Base-by-base conservation (phyloP, 2,329 filamentous ascomycete genomes). In the Curvularia lunata region DNA sequence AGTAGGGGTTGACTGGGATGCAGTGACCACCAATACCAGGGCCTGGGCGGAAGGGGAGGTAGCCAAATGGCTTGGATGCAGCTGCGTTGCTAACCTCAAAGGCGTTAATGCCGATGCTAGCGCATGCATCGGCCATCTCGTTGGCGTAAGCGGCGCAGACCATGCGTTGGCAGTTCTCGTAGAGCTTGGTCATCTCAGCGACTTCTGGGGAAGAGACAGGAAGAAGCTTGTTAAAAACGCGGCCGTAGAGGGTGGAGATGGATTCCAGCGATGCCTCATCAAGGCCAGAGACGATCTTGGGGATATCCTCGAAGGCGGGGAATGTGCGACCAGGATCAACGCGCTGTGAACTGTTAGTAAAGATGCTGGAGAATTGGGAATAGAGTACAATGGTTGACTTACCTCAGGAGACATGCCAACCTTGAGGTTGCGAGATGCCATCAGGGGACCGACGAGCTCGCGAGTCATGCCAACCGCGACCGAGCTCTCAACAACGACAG, bases 101-200 rank as follows among this genome's bases (percentile, higher is more conserved):
- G 0, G 82, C 78, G 54, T 85, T 78, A 48, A 85, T 83, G 27
- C 67, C 75, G 54, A 80, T 78, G 0, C 69, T 57, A 10, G 67
- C 50, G 56, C 82, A 84, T 6, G 83, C 82, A 62, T 85, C 82
- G 1, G 82, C 82, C 81, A 85, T 84, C 58, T 85, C 83, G 65
- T 85, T 85, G 58, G 79, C 82, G 55, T 82, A 85, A 1, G 83
- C 82, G 37, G 84, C 83, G 68, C 78, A 79, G 9, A 85, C 73
- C 82, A 85, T 84, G 3, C 83, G 78, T 65, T 85, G 82, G 65
- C 83, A 86, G 68, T 85, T 86, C 61, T 85, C 83, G 66, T 84
- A 85, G 8, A 85, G 73, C 73, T 85, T 85, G 60, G 80, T 84
- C 82, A 85, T 84, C 70, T 85, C 83, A 1, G 83, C 84, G 1